Percentiles rank a stretch among this genome's conserved stretches.
Conservation (phyloP, 352 stramenopile species). For the Phytophthora ramorum region DNA sequence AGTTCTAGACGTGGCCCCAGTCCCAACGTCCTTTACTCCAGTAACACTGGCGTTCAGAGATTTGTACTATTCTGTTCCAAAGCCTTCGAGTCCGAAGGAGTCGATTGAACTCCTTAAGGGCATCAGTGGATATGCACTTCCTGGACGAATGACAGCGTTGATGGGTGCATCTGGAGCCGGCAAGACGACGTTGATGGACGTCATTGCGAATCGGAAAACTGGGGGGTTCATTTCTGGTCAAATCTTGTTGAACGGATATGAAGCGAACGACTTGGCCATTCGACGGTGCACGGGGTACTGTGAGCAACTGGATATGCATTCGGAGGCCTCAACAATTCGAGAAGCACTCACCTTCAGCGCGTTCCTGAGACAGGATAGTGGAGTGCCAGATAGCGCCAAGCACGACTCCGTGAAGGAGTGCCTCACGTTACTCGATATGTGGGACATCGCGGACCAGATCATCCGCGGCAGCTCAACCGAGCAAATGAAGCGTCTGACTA, state of each 20-base stretch:
- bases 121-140: conserved; percentile 27
- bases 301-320: conserved; percentile 87
- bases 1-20: conserved; percentile 16
- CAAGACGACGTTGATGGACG: conserved; percentile 92
- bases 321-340: conserved; percentile 84
- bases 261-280: conserved; percentile 25
- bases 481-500: conserved; percentile 52
- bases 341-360: conserved; percentile 91
- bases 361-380: conserved; percentile 58
- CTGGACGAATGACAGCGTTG: conserved; percentile 48
- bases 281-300: conserved; percentile 56
- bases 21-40: conserved; percentile 20
- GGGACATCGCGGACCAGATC: conserved; percentile 54
- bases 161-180: conserved; percentile 67
- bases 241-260: conserved; percentile 27
- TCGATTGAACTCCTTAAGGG: conserved; percentile 28
- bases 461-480: conserved; percentile 37
- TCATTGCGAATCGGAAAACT: conserved; percentile 91
- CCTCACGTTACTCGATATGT: conserved; percentile 70
- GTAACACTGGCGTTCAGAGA: conserved; percentile 34
- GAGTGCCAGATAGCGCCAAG: conserved; percentile 47
- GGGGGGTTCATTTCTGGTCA: conserved; percentile 43
- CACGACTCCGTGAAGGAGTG: conserved; percentile 75
- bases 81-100: conserved; percentile 25
- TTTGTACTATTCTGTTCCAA: conserved; percentile 29